Percentiles rank a stretch among this genome's conserved stretches.
Conservation (phyloP, 75 land plant genomes). For the Isoetes taiwanensis region DNA sequence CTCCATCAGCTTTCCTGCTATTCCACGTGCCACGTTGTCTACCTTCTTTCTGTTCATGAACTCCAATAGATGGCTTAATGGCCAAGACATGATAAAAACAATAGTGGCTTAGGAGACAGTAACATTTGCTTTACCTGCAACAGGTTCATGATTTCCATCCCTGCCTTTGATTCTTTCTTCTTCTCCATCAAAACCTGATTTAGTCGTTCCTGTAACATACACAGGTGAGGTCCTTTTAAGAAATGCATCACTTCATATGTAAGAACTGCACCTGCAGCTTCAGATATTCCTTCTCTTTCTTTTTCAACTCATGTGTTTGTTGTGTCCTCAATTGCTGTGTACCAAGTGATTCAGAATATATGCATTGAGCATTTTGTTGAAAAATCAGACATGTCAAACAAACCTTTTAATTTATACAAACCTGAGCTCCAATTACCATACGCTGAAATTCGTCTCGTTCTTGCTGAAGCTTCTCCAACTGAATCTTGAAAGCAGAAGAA, state of each 20-base stretch:
- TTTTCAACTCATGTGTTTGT: slow-evolving; percentile 96
- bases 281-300: slow-evolving; percentile 89
- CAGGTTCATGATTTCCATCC: slow-evolving; percentile 93
- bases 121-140: slow-evolving; percentile 55
- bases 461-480: slow-evolving; percentile 89
- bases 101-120: too few relatives aligned
- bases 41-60: slow-evolving; percentile 75
- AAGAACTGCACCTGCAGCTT: slow-evolving; percentile 68
- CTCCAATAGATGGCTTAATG: too few relatives aligned
- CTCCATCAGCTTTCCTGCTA: slow-evolving; percentile 92
- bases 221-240: neutral
- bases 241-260: neutral
- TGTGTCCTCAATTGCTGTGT: slow-evolving; percentile 95
- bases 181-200: slow-evolving; percentile 95
- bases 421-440: slow-evolving; percentile 96
- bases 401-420: slow-evolving; percentile 6
- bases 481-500: slow-evolving; percentile 70
- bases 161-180: slow-evolving; percentile 91
- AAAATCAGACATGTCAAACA: neutral
- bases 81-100: too few relatives aligned
- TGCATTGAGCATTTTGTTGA: neutral
- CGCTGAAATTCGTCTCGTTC: slow-evolving; percentile 93
- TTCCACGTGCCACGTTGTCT: slow-evolving; percentile 98
- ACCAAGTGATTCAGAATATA: too few relatives aligned
- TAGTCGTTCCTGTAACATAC: slow-evolving; percentile 51